Evolutionary conservation across 1,284 basidiomycete genomes (phyloP).

Genomic region (Trichosporon sp.): DNA sequence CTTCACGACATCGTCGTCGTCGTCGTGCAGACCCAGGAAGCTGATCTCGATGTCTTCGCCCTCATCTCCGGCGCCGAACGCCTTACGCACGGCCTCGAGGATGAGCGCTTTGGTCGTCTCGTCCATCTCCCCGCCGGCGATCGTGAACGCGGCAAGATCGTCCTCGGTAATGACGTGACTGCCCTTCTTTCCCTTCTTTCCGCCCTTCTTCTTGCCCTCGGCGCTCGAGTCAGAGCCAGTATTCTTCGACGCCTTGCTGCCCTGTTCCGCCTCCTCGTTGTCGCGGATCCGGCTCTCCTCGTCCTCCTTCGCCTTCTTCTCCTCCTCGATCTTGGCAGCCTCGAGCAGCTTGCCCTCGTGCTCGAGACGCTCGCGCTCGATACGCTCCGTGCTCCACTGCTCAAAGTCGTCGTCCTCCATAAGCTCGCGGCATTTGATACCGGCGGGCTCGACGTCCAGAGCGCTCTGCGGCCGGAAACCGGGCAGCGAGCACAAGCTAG

Average conservation of each 20-base stretch:
- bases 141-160: not conserved
- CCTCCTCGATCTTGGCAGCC: not conserved
- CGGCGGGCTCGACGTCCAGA: constrained; percentile 42
- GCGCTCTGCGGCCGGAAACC: constrained; percentile 74
- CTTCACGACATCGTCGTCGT: not conserved
- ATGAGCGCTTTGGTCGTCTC: constrained; percentile 12
- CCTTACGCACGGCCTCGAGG: constrained; percentile 12
- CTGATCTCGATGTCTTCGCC: constrained; percentile 3
- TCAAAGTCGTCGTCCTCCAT: constrained; percentile 47
- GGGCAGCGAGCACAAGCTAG: constrained; percentile 84
- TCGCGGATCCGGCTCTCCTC: constrained; percentile 27
- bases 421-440: constrained; percentile 52
- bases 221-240: not conserved
- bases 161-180: not conserved
- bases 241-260: too few relatives aligned
- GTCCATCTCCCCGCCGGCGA: not conserved
- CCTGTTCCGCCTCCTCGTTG: constrained; percentile 12
- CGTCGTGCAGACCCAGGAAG: constrained; percentile 2
- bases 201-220: not conserved
- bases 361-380: constrained; percentile 6
- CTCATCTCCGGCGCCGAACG: not conserved
- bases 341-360: constrained; percentile 19
- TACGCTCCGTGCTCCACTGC: constrained; percentile 29
- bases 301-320: constrained; percentile 25
- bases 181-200: not conserved